Conservation (phyloP, 163 green algal genomes). For the Scenedesmus sp. region DNA sequence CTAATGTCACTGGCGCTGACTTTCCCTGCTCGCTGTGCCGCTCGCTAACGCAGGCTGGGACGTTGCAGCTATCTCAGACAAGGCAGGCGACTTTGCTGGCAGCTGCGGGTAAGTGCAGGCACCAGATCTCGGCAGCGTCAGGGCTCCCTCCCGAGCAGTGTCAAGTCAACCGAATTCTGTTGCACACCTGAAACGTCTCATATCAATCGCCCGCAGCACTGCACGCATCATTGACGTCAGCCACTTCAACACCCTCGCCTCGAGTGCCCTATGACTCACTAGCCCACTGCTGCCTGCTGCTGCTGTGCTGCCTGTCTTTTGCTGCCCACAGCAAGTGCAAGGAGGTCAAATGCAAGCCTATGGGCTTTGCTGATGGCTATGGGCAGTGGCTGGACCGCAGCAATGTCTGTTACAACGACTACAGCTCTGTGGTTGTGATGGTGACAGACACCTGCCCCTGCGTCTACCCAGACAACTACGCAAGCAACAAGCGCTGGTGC, state of each 20-base stretch:
- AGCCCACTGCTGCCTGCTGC: background rate
- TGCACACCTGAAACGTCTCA: background rate
- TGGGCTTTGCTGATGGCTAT: slow-evolving; percentile 53
- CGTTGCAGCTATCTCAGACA: slow-evolving; percentile 54
- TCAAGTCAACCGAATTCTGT: background rate
- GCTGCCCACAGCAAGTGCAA: slow-evolving; percentile 52
- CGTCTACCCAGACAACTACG: slow-evolving; percentile 56
- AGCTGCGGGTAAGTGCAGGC: slow-evolving; percentile 50
- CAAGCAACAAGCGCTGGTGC: slow-evolving; percentile 53
- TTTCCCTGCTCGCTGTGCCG: background rate
- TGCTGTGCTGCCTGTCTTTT: background rate
- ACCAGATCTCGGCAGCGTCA: background rate
- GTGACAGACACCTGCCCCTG: slow-evolving; percentile 58
- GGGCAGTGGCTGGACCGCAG: slow-evolving; percentile 55
- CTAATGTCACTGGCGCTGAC: slow-evolving; percentile 9
- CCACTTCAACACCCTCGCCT: no score
- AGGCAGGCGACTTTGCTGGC: slow-evolving; percentile 29
- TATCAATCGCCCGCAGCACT: background rate
- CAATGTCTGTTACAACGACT: slow-evolving; percentile 53
- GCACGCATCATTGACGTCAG: no score
- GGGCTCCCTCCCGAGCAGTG: background rate
- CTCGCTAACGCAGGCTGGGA: slow-evolving; percentile 44
- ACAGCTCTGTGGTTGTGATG: slow-evolving; percentile 54
- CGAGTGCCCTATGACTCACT: background rate
- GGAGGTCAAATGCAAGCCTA: slow-evolving; percentile 51